phyloP scores from a whole-genome alignment of 208 protist genomes.

The Eutreptiella sp. region DNA sequence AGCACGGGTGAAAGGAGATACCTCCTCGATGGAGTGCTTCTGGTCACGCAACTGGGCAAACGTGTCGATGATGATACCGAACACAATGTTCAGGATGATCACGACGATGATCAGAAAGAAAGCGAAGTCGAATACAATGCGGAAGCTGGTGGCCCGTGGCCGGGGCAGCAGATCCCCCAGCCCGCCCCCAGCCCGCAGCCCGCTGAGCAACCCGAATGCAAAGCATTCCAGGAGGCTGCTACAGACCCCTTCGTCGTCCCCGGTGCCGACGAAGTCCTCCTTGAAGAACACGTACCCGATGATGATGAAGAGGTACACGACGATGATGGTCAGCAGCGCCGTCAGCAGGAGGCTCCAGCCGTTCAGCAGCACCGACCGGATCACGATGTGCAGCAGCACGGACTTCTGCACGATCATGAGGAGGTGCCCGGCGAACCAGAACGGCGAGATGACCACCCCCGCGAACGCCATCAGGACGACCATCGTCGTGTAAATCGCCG shows the following conservation, averaged over 20 bases:
- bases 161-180: constrained; percentile 66
- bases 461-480: too few relatives aligned
- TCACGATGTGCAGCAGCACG: constrained; percentile 45
- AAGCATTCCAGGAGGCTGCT: constrained; percentile 58
- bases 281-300: constrained; percentile 39
- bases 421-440: constrained; percentile 56
- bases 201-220: constrained; percentile 58
- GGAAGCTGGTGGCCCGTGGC: constrained; percentile 23
- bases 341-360: constrained; percentile 47
- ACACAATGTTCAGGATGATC: constrained; percentile 55
- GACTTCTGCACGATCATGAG: constrained; percentile 49
- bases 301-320: constrained; percentile 52
- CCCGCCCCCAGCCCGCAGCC: constrained; percentile 64
- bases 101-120: constrained; percentile 61
- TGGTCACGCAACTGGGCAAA: constrained; percentile 42
- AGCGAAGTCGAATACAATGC: constrained; percentile 25
- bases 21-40: constrained; percentile 21
- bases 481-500: too few relatives aligned
- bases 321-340: constrained; percentile 45
- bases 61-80: constrained; percentile 59
- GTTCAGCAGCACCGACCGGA: constrained; percentile 47
- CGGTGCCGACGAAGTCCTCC: background rate
- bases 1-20: too few relatives aligned
- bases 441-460: constrained; percentile 47
- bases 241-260: too few relatives aligned